Conservation (phyloP, 2,329 filamentous ascomycete genomes). For the Aspergillus niger region DNA sequence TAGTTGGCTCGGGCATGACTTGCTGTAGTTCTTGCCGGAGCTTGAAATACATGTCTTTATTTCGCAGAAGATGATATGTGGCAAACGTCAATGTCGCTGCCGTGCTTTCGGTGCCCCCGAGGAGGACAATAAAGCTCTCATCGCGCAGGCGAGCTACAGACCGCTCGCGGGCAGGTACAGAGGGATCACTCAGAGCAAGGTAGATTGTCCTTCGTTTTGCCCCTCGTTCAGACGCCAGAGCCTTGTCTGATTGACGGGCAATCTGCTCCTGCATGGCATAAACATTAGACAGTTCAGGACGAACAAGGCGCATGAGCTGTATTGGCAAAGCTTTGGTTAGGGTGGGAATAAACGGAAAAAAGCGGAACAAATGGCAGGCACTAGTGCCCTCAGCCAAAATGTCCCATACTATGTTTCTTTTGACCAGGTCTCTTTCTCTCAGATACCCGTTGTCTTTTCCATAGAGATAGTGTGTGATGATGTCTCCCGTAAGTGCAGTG, state of each 20-base stretch:
- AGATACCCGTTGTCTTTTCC: slow-evolving; percentile 3
- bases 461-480: slow-evolving; percentile 11
- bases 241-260: not conserved
- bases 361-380: not conserved
- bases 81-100: slow-evolving; percentile 30
- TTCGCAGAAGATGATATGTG: slow-evolving; percentile 29
- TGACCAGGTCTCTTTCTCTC: not conserved
- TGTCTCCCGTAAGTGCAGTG: slow-evolving; percentile 8
- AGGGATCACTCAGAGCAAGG: not conserved
- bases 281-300: not conserved
- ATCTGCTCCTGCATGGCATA: slow-evolving; percentile 1
- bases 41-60: slow-evolving; percentile 18
- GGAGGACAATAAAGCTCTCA: slow-evolving; percentile 42
- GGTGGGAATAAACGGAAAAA: not conserved
- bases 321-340: not conserved
- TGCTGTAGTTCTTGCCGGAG: slow-evolving; percentile 32
- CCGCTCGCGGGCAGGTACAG: slow-evolving; percentile 4
- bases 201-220: not conserved
- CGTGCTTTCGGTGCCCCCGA: slow-evolving; percentile 46
- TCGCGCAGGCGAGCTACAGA: slow-evolving; percentile 19
- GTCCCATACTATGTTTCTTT: not conserved
- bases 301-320: not conserved
- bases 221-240: not conserved
- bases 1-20: slow-evolving; percentile 30
- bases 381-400: not conserved